Evolutionary conservation across 495 filamentous ascomycete genomes (phyloP).

Genomic region (Penicillium samsonianum): DNA sequence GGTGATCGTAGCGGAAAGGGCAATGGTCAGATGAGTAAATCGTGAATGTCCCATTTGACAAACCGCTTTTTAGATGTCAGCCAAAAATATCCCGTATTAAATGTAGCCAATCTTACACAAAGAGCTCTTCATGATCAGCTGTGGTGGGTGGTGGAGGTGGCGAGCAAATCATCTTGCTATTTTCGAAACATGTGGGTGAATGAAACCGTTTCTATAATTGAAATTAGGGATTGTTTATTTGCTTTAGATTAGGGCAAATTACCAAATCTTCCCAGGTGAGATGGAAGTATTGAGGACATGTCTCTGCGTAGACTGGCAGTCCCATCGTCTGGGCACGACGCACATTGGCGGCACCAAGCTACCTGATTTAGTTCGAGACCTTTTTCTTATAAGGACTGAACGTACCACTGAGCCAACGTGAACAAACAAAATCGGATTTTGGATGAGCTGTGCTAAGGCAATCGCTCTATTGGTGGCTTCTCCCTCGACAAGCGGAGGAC

Average conservation of each 20-base stretch:
- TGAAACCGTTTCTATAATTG: background rate
- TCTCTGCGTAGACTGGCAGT: constrained; percentile 40
- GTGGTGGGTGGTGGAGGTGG: constrained; percentile 37
- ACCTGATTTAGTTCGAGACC: background rate
- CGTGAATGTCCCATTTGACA: constrained; percentile 49
- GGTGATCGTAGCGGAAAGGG: constrained; percentile 53
- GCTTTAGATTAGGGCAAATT: background rate
- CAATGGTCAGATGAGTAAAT: constrained; percentile 58
- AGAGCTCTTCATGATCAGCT: constrained; percentile 42
- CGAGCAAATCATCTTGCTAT: constrained; percentile 34
- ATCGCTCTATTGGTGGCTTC: constrained; percentile 51
- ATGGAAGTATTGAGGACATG: constrained; percentile 43
- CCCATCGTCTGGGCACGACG: constrained; percentile 32
- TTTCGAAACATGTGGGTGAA: constrained; percentile 4
- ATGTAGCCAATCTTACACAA: background rate
- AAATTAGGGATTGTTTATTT: background rate
- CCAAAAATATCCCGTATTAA: too few species aligned
- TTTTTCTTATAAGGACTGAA: constrained; percentile 19
- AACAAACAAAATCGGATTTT: constrained; percentile 51
- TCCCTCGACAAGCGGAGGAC: constrained; percentile 37
- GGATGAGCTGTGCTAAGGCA: constrained; percentile 41
- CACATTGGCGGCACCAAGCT: background rate
- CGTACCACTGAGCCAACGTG: constrained; percentile 34
- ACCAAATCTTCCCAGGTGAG: constrained; percentile 32
- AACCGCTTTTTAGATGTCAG: constrained; percentile 24